A percentile compares a stretch with the other conserved stretches of the same genome.
phyloP scores from a whole-genome alignment of 352 stramenopile species.

The Globisporangium lucens region DNA sequence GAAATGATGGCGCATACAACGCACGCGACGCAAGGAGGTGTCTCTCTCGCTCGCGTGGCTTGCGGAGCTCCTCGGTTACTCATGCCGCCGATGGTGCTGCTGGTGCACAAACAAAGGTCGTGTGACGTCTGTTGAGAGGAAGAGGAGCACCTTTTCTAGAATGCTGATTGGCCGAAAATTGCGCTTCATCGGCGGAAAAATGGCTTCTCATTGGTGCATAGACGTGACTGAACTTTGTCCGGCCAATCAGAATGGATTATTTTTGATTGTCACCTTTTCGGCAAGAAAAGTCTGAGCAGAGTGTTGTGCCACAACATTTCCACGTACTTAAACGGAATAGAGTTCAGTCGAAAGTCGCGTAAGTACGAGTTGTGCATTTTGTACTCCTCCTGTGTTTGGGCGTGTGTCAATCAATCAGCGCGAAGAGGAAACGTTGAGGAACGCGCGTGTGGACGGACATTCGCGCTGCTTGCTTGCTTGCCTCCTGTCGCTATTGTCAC shows the following conservation, averaged over 20 bases:
- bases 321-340: neutral
- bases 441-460: neutral
- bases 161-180: neutral
- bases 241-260: neutral
- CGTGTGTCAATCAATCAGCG: neutral
- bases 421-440: neutral
- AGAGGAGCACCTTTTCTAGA: neutral
- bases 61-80: neutral
- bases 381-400: neutral
- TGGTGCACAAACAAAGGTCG: neutral
- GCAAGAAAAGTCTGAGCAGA: neutral
- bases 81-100: neutral
- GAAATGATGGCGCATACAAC: slow-evolving; percentile 10
- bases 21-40: neutral
- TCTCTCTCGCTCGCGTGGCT: neutral
- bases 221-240: slow-evolving; percentile 3
- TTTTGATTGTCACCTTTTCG: slow-evolving; percentile 9
- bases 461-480: neutral
- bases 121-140: slow-evolving; percentile 7
- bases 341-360: neutral
- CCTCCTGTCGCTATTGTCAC: neutral
- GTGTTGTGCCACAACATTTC: neutral
- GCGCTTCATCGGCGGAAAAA: neutral
- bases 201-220: slow-evolving; percentile 1
- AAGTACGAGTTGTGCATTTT: neutral